Evolutionary conservation across 2,329 filamentous ascomycete genomes (phyloP), one percentile per base, ranked within the genome.

Genomic region (Sporothrix mexicana): DNA sequence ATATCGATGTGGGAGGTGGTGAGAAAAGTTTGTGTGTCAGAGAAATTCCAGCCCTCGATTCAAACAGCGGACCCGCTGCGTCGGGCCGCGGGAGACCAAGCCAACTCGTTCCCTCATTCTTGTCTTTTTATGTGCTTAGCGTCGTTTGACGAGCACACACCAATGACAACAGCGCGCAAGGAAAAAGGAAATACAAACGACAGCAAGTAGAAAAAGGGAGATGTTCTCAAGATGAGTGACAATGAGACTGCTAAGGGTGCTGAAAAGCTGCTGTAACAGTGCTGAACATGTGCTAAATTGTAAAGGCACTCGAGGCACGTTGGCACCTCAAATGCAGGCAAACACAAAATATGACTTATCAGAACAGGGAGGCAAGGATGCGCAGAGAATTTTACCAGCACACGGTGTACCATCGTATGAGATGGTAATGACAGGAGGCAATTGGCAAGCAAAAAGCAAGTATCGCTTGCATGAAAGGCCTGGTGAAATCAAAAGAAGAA

Each of bases 201-300:
- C n/a, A n/a, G n/a, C n/a, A 64, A 64, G 20, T 47, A 25, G 61
- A 64, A 64, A 64, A 64, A 64, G 61, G 41, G 61, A 13, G 41
- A n/a, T 15, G 2, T 36, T n/a, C 8, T 43, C 30, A n/a, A 36
- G 30, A 62, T 8, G 57, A 43, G 17, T 41, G 30, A 62, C 36
- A 17, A 62, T 20, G 30, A 62, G 15, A 62, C 57, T 20, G 57
- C 57, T 30, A 43, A 62, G 57, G 43, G 57, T 62, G 57, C 57
- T 43, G 57, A 41, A 61, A 61, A 30, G 5, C 2, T 62, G 30
- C 57, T 62, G 59, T 13, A 43, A 64, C 41, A 17, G n/a, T 13
- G 41, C 61, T 64, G 41, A 15, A 47, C 2, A 25, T 6, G 41
- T 47, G n/a, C 30, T 36, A 36, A 36, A 36, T 36, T 36, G 7